Base-by-base conservation (phyloP, 2,329 filamentous ascomycete species). In the Aspergillus sp. region DNA sequence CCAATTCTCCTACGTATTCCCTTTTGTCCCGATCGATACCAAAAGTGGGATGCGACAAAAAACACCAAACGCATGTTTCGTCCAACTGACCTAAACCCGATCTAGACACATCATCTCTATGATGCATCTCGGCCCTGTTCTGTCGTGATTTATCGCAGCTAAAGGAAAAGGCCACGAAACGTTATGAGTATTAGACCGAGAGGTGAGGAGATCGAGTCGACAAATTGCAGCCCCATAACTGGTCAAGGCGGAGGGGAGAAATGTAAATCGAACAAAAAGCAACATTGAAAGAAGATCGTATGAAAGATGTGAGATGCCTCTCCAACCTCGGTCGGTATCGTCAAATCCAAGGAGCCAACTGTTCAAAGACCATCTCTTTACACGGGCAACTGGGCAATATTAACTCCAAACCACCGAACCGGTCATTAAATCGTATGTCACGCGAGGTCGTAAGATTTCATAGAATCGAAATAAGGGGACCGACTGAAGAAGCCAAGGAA, bases 361-460 rank as follows among this genome's bases (percentile, higher is more conserved):
- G 52, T 64, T 59, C 54, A 48, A 52, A 60, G 58, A 65, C 53
- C 55, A 59, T 60, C 54, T 59, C 60, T 61, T 41, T 54, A 66
- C 45, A 62, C 56, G 59, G 59, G 67, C 61, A 60, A 57, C 63
- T 63, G 64, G 61, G 66, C 68, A 66, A 64, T 66, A 63, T 59
- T 60, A 72, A 72, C 70, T 72, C 70, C 70, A 72, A 71, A 58
- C 65, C 66, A 66, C 68, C 68, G 60, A 70, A 68, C 69, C 69
- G 62, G 54, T 72, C 69, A 71, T 72, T 70, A 72, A 68, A 67
- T 72, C 69, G 64, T 70, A 66, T 64, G 61, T 66, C 65, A 47
- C 60, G 61, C 66, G 63, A 72, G 62, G 68, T 68, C 68, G 67
- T 72, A 61, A 19, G 70, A 61, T 66, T 59, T 68, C 67, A 68